These are phyloP conservation scores for Claviceps cyperi DNA, from an alignment of 2,329 filamentous ascomycete species.

Conservation along the genomic window DNA sequence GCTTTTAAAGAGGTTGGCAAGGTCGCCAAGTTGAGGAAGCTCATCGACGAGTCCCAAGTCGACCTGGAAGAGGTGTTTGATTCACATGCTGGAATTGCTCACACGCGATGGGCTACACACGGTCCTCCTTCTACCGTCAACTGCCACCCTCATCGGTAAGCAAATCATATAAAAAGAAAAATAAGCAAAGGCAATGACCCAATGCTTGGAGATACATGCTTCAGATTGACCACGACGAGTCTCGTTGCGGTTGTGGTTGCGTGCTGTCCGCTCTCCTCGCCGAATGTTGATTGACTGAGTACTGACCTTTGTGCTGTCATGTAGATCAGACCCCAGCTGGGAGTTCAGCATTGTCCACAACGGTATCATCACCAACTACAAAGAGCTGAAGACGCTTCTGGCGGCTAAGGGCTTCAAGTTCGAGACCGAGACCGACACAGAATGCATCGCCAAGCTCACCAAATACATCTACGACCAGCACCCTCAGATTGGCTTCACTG, in stretches of 20 bases:
- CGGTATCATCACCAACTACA: slow-evolving; percentile 99
- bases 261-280: not conserved
- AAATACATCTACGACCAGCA: slow-evolving; percentile 97
- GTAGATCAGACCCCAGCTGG: slow-evolving; percentile 83
- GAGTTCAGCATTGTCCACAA: slow-evolving; percentile 98
- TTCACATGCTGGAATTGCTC: slow-evolving; percentile 94
- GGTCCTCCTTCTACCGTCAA: slow-evolving; percentile 84
- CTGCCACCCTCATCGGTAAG: slow-evolving; percentile 95
- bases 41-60: slow-evolving; percentile 71
- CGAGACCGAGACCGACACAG: slow-evolving; percentile 97
- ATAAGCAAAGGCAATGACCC: too few species aligned
- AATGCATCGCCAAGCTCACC: slow-evolving; percentile 97
- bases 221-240: too few species aligned
- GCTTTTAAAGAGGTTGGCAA: slow-evolving; percentile 99
- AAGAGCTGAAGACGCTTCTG: slow-evolving; percentile 91
- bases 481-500: slow-evolving; percentile 87
- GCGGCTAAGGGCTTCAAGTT: slow-evolving; percentile 93
- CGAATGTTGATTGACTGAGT: slow-evolving; percentile 5
- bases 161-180: not conserved
- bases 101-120: slow-evolving; percentile 98
- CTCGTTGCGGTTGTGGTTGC: too few species aligned
- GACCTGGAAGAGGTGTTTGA: slow-evolving; percentile 90
- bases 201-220: too few species aligned
- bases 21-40: slow-evolving; percentile 88
- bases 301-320: slow-evolving; percentile 5